These are phyloP conservation scores for Lichenothelia convexa DNA, from an alignment of 495 filamentous ascomycete genomes.

Conservation along the genomic window DNA sequence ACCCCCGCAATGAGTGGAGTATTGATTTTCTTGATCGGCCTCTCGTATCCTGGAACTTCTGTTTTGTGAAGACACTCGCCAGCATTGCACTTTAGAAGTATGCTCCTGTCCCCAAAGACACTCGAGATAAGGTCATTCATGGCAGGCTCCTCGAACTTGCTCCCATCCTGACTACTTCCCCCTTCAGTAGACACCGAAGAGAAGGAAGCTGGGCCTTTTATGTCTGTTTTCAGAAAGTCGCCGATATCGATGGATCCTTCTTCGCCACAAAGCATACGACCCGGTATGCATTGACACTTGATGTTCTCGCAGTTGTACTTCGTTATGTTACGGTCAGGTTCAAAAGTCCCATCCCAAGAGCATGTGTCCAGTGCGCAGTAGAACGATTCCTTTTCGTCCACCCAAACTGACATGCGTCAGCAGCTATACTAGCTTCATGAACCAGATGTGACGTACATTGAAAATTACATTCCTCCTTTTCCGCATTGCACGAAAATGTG, in stretches of 20 bases:
- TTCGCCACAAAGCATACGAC: conserved; percentile 83
- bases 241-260: conserved; percentile 79
- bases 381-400: conserved; percentile 83
- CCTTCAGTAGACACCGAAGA: conserved; percentile 44
- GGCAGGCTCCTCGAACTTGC: conserved; percentile 70
- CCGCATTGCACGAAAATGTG: conserved; percentile 77
- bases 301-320: conserved; percentile 70
- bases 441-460: conserved; percentile 44
- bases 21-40: conserved; percentile 87
- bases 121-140: conserved; percentile 77
- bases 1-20: conserved; percentile 89
- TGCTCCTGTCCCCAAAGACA: conserved; percentile 82
- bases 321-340: conserved; percentile 59
- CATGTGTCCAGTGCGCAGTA: conserved; percentile 82
- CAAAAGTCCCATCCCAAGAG: conserved; percentile 45
- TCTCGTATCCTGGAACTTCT: conserved; percentile 76
- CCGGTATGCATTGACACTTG: conserved; percentile 71
- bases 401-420: conserved; percentile 48
- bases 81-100: conserved; percentile 59
- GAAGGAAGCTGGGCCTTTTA: conserved; percentile 76
- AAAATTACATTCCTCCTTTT: conserved; percentile 63
- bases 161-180: conserved; percentile 40
- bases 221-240: conserved; percentile 62
- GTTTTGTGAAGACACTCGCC: conserved; percentile 88
- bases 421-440: background rate